Percentiles rank a stretch among this genome's conserved stretches.
Conservation (phyloP, 129 eudicot species). For the Glebionis coronaria region DNA sequence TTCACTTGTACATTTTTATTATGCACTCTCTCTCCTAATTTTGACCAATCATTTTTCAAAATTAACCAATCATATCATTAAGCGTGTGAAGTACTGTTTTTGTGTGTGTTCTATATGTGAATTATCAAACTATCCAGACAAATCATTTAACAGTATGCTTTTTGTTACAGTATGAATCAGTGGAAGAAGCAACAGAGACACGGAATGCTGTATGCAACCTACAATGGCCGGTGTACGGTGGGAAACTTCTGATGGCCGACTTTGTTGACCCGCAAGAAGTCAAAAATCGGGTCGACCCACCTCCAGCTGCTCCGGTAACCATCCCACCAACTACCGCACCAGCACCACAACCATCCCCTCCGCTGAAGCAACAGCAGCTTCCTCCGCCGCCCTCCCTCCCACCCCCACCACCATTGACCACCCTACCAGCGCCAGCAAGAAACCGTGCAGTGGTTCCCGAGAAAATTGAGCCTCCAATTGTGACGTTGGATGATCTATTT, state of each 20-base stretch:
- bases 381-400: slow-evolving; percentile 26
- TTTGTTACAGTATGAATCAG: slow-evolving; percentile 67
- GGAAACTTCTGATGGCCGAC: slow-evolving; percentile 73
- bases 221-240: slow-evolving; percentile 94
- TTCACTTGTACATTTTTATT: no score
- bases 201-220: slow-evolving; percentile 88
- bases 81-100: no score
- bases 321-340: slow-evolving; percentile 23
- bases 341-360: slow-evolving; percentile 27
- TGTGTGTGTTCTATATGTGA: not conserved
- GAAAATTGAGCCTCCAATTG: slow-evolving; percentile 69
- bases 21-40: no score
- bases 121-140: not conserved
- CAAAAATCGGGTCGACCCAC: slow-evolving; percentile 59
- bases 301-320: slow-evolving; percentile 43
- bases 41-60: no score
- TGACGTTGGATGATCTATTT: slow-evolving; percentile 90
- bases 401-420: slow-evolving; percentile 46
- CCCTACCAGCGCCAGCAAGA: slow-evolving; percentile 32
- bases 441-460: slow-evolving; percentile 48
- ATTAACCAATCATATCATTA: no score
- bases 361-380: slow-evolving; percentile 24
- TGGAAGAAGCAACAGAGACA: slow-evolving; percentile 86
- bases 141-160: not conserved
- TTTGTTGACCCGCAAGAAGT: slow-evolving; percentile 95